Base-by-base conservation (phyloP, 2,329 filamentous ascomycete species). In the Sclerotinia spermophila region DNA sequence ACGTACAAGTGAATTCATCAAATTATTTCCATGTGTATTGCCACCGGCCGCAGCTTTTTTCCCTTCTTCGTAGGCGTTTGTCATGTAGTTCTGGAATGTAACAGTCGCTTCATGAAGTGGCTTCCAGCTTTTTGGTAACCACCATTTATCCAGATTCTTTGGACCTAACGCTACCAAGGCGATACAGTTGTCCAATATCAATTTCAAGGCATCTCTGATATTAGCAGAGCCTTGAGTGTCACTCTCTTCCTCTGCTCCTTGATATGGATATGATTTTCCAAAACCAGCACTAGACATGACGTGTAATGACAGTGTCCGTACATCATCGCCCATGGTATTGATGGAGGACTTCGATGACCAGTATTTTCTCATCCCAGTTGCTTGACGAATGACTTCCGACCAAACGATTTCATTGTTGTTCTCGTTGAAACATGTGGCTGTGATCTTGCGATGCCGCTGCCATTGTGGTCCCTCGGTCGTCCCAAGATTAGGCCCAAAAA, bases 101-200 rank as follows among this genome's bases (percentile, higher is more conserved):
- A 64, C 38, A 3, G 58, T 69, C 5, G 67, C 67, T 7, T 69
- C 38, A 24, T 69, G 58, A 44, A 69, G 67, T 19, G 38, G 33
- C 27, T 44, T 69, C 58, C 67, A 69, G 27, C 67, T 69, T 51
- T 64, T 69, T 17, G 67, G 67, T 15, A 69, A n/a, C 67, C 67
- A 69, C 58, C 45, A 69, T 44, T 69, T 69, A 30, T 69, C 58
- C 35, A 69, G 19, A 27, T 64, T 62, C 15, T 62, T 62, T 24
- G 67, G 67, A 33, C 58, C 67, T 1, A 69, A 24, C 21, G 35
- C 58, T 42, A 69, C 67, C n/a, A 69, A 24, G 24, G 67, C 38
- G 27, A 69, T 55, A 62, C 67, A 69, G 7, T 64, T 69, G 13
- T 69, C 67, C 24, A 69, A 10, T 19, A 69, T 69, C n/a, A 69